Evolutionary conservation across 1,284 basidiomycete genomes (phyloP), one percentile per base, ranked within the genome.

Genomic region (Microstroma glucosiphilum): DNA sequence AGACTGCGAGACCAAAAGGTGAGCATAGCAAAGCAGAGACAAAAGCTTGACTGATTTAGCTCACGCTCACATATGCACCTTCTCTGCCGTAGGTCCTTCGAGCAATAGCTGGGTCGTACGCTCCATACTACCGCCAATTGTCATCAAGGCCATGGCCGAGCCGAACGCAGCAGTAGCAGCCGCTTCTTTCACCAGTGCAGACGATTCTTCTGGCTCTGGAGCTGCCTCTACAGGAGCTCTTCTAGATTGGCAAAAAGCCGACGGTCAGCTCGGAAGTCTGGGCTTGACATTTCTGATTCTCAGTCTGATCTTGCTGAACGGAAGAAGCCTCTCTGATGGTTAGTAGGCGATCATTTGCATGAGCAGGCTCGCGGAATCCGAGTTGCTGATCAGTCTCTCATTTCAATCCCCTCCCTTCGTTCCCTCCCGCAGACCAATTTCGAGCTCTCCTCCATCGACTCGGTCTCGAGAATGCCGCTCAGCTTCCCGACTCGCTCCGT

Each of bases 231-330:
- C 9, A 9, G 30, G 30, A 37, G 3, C 30, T 9, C 30, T 37
- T 37, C 30, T 72, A 1, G 69, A 72, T 56, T 72, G 71, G 71
- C 26, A 61, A 6, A 21, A 48, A n/a, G 68, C 69, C 1, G 68
- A 70, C 48, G 64, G 61, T 7, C 72, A 76, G 56, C 65, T 63
- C 19, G 74, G 69, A 19, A 66, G 66, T 46, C 73, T 73, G 65
- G 78, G 77, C 6, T 61, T 80, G 1, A 58, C 79, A 6, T 77
- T 73, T 25, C 57, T 78, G 25, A 63, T 80, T 1, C 63, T 80
- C 2, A 73, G 72, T 11, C 60, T 80, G 41, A 78, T 80, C 19
- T 68, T 80, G 30, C 72, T 79, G 60, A 78, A 74, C 41, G 76
- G 76, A 37, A 69, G 77, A 12, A 65, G 67, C 1, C 67, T 80